Percentiles rank a stretch among this genome's conserved stretches.
Evolutionary conservation across 441 rosid genomes (phyloP).

Genomic region (Geranium incanum): DNA sequence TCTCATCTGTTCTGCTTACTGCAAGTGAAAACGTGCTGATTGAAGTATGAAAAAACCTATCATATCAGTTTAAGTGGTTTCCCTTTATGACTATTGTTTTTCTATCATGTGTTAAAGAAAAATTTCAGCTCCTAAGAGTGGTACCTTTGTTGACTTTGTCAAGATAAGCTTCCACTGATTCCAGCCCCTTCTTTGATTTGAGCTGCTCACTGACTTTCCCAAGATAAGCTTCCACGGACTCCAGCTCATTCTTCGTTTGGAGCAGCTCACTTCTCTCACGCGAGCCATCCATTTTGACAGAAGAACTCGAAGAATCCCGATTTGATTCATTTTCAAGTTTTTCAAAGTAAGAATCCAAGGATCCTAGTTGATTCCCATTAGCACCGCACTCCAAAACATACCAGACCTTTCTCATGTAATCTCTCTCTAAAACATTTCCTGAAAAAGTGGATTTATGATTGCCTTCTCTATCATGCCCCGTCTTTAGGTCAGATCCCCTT

Average conservation of each 20-base stretch:
- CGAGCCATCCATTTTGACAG: conserved; percentile 20
- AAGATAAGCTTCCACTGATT: conserved; percentile 44
- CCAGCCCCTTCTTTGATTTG: conserved; percentile 30
- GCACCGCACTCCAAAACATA: conserved; percentile 26
- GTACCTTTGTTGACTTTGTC: conserved; percentile 46
- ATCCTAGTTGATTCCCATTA: conserved; percentile 35
- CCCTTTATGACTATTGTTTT: neutral
- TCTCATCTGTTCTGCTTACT: neutral
- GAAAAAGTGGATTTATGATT: conserved; percentile 10
- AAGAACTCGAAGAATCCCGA: conserved; percentile 21
- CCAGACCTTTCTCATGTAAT: conserved; percentile 20
- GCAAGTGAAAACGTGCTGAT: neutral
- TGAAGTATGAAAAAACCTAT: neutral
- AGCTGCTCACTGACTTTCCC: conserved; percentile 36
- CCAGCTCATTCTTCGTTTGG: conserved; percentile 30
- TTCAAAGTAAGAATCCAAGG: conserved; percentile 60
- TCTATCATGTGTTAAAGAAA: neutral
- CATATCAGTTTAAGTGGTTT: neutral
- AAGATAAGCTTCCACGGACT: conserved; percentile 44
- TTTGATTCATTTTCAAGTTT: conserved; percentile 31
- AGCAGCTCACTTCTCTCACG: conserved; percentile 18
- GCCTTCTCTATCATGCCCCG: conserved; percentile 19
- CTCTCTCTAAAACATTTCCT: conserved; percentile 20
- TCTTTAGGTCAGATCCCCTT: conserved; percentile 14
- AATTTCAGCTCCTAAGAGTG: neutral